Evolutionary conservation across 805 yeast species (phyloP), one percentile per base, ranked within the genome.

Genomic region (Metschnikowia shivogae): DNA sequence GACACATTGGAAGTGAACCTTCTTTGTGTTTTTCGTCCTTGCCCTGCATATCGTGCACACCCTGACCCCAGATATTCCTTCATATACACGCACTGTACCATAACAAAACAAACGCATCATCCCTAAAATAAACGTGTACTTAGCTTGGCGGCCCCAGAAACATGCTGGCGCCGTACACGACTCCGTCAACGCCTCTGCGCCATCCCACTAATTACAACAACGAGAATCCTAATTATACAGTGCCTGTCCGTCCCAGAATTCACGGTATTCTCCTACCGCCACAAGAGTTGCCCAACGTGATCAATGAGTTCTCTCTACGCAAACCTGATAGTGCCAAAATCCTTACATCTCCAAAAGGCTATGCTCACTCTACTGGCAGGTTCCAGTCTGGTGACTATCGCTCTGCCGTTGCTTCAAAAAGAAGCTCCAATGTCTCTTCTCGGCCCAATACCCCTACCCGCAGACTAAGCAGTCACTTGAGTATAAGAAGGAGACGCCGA

Each of bases 231-330:
- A 47, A 45, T 13, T 45, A 47, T 36, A 45, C 50, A 9, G 49
- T 48, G 3, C 50, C 52, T 2, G 34, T 34, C 10, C 44, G 49
- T 11, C 36, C 54, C 12, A 29, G 52, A 34, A 42, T 53, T 4
- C 36, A 45, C 17, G 43, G 41, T 9, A 46, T 59, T 6, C 58
- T 47, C 28, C 54, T 60, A 13, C 63, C 63, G 17, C 63, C 62
- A 2, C 55, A 55, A 11, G 58, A 56, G 43, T 50, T 60, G 8
- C 54, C 56, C 12, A 49, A 51, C 3, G 54, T 52, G 5, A 32
- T 54, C 9, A 35, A 43, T 11, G 49, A 43, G 20, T 35, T 52
- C 39, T 43, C 48, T 4, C 47, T 46, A 45, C 48, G 52, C 6
- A 36, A 44, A 17, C 37, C 44, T 11, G 44, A 43, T 31, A 19